These are phyloP conservation scores for Aspergillus costaricaensis DNA, from an alignment of 2,329 filamentous ascomycete genomes.

Conservation along the genomic window DNA sequence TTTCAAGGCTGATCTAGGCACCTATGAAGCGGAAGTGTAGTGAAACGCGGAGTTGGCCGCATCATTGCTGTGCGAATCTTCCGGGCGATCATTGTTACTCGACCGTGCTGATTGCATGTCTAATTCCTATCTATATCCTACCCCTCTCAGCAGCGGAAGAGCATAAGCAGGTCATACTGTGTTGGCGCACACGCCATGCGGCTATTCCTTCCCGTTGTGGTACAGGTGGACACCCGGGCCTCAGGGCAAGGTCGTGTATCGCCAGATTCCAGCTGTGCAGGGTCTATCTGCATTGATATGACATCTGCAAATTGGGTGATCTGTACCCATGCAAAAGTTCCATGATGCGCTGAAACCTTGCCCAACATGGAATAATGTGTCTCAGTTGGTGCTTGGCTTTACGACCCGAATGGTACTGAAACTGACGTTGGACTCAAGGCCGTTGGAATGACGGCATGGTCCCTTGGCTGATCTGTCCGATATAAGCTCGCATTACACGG, in stretches of 20 bases:
- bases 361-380: background rate
- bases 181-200: background rate
- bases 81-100: background rate
- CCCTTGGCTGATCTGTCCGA: background rate
- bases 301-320: background rate
- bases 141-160: background rate
- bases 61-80: background rate
- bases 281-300: too few species aligned
- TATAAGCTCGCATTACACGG: background rate
- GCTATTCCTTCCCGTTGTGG: background rate
- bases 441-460: background rate
- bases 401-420: background rate
- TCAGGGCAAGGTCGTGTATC: background rate
- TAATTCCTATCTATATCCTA: background rate
- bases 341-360: background rate
- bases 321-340: background rate
- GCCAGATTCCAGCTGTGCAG: background rate
- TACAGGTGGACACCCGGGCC: background rate
- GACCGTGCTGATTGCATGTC: background rate
- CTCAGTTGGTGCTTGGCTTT: background rate
- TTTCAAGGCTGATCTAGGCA: background rate
- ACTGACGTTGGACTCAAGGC: background rate
- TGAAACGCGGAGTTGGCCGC: background rate
- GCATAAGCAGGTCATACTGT: background rate
- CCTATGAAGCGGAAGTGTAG: background rate